Evolutionary conservation across 2,329 filamentous ascomycete species (phyloP).

Genomic region (Talaromyces marneffei): DNA sequence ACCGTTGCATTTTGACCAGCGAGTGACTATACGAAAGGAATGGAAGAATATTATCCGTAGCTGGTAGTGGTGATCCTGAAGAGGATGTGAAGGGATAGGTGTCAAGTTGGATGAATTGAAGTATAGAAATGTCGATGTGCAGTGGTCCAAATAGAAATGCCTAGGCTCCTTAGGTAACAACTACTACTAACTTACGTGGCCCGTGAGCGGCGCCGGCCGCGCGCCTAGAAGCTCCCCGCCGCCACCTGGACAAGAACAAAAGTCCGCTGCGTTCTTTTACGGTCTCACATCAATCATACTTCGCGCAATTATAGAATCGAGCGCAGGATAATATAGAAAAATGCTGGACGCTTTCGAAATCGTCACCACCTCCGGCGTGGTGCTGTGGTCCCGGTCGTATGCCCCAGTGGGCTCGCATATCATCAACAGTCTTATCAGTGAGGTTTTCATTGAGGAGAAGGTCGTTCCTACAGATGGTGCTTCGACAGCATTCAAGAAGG

Average conservation of each 20-base stretch:
- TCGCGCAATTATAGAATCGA: background rate
- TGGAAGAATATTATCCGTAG: background rate
- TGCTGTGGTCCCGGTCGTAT: conserved; percentile 90
- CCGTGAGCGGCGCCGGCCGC: background rate
- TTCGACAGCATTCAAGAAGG: conserved; percentile 72
- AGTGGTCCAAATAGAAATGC: background rate
- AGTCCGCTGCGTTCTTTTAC: background rate
- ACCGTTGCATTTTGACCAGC: conserved; percentile 65
- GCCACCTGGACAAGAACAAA: background rate
- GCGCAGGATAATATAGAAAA: background rate
- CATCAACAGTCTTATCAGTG: conserved; percentile 90
- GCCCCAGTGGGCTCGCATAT: conserved; percentile 71
- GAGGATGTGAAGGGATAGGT: background rate
- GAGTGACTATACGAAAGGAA: background rate
- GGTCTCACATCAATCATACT: background rate
- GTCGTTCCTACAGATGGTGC: conserved; percentile 57
- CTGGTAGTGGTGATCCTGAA: background rate
- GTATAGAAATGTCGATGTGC: background rate
- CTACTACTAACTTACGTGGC: background rate
- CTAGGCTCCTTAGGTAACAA: background rate
- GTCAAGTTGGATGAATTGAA: background rate
- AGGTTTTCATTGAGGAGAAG: conserved; percentile 97
- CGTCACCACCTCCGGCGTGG: conserved; percentile 88
- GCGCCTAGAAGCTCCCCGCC: conserved; percentile 7
- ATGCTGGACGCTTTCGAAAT: conserved; percentile 99